These are phyloP conservation scores for Suillus sp. DNA, from an alignment of 768 basidiomycete species.

Conservation along the genomic window DNA sequence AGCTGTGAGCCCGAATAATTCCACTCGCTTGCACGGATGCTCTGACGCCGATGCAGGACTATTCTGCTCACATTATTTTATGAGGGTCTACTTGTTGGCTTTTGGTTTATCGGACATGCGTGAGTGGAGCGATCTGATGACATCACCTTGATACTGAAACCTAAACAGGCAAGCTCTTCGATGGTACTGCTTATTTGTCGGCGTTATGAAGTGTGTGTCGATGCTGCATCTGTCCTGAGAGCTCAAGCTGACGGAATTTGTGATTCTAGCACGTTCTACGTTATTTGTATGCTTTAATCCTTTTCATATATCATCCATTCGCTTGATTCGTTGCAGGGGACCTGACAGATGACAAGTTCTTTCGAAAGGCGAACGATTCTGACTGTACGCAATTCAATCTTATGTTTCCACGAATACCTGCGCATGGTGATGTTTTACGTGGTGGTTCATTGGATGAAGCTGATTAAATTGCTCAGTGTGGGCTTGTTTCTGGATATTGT, in stretches of 20 bases:
- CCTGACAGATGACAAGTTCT: slow-evolving; percentile 91
- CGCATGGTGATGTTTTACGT: slow-evolving; percentile 59
- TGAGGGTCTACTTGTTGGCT: slow-evolving; percentile 85
- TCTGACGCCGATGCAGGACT: slow-evolving; percentile 54
- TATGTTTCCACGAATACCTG: slow-evolving; percentile 66
- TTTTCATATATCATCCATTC: slow-evolving; percentile 4
- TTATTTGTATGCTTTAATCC: slow-evolving; percentile 63
- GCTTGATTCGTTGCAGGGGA: slow-evolving; percentile 62
- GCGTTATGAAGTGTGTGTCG: slow-evolving; percentile 75
- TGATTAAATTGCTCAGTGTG: slow-evolving; percentile 54
- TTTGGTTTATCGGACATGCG: slow-evolving; percentile 97
- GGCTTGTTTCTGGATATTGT: slow-evolving; percentile 84
- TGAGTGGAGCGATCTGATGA: slow-evolving; percentile 38
- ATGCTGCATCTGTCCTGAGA: slow-evolving; percentile 13
- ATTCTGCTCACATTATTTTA: slow-evolving; percentile 80
- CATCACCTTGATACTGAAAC: slow-evolving; percentile 13
- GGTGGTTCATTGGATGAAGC: slow-evolving; percentile 3
- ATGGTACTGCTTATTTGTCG: slow-evolving; percentile 82
- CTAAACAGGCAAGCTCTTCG: slow-evolving; percentile 68
- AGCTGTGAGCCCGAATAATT: slow-evolving; percentile 60
- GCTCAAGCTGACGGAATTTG: slow-evolving; percentile 17
- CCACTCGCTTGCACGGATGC: slow-evolving; percentile 3
- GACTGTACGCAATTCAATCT: slow-evolving; percentile 89
- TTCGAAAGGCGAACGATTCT: slow-evolving; percentile 91
- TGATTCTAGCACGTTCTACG: slow-evolving; percentile 71